Evolutionary conservation across 371 early-diverging fungal species (phyloP), one percentile per base, ranked within the genome.

Genomic region (Apophysomyces ossiformis): DNA sequence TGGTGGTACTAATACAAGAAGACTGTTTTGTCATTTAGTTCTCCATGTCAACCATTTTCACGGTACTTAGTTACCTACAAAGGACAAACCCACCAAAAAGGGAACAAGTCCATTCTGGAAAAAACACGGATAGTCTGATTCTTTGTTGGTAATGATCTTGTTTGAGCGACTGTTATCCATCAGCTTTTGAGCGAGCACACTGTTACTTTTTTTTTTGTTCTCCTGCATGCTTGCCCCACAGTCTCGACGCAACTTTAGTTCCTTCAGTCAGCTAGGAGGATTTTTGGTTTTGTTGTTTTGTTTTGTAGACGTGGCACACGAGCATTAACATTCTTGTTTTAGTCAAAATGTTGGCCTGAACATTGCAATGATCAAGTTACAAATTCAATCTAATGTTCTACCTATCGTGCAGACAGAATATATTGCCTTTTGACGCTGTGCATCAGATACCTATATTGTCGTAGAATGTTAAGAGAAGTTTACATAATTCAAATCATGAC

Each of bases 231-330:
- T 69, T 66, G 36, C 36, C 36, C 26, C 18, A 37, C n/a, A 37
- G 38, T 32, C 46, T 18, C 46, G 46, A 35, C 37, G 54, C 37
- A n/a, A 46, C 63, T 32, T 21, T 63, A 15, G 8, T 15, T 26
- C 32, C 32, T 46, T 45, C 46, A 45, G 13, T 45, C 16, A 18
- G 46, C n/a, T 45, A 45, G 46, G 36, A 57, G 41, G 21, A 46
- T 13, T 16, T 66, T 32, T 41, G 32, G 32, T 2, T 26, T 26
- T 18, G 46, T 44, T 9, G 21, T 36, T 32, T 56, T 60, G 37
- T 56, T 37, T 50, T 57, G 12, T 79, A 87, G 73, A 85, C 88
- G 26, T 88, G 88, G 65, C 88, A 88, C 68, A 76, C 82, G 57
- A 84, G 82, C 50, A 84, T 82, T 11, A 65, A 78, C 36, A 43